These are phyloP conservation scores for Haplosporangium sp. DNA, from an alignment of 371 early-diverging fungal genomes.

Conservation along the genomic window DNA sequence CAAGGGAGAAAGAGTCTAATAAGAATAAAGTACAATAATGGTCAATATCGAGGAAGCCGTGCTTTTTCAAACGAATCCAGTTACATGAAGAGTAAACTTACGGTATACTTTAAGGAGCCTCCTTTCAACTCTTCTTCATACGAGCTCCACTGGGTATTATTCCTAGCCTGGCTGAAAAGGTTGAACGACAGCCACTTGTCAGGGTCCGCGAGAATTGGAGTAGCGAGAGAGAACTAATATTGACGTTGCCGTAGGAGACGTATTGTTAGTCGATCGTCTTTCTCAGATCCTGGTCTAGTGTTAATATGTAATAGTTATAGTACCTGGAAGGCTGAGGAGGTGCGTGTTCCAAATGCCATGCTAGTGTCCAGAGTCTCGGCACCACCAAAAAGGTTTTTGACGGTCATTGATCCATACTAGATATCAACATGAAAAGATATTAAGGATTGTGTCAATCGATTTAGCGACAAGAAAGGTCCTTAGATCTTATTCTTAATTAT, in stretches of 20 bases:
- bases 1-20: slow-evolving; percentile 61
- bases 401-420: slow-evolving; percentile 71
- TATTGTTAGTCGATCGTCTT: neutral
- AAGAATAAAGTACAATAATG: slow-evolving; percentile 56
- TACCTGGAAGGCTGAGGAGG: slow-evolving; percentile 81
- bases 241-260: neutral
- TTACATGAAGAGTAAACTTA: slow-evolving; percentile 31
- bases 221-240: slow-evolving; percentile 35
- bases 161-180: slow-evolving; percentile 55
- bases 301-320: neutral
- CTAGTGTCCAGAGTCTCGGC: slow-evolving; percentile 82
- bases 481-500: too few species aligned
- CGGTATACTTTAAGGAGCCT: slow-evolving; percentile 52
- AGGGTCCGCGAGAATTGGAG: slow-evolving; percentile 42
- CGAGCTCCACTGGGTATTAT: slow-evolving; percentile 56
- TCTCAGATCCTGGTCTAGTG: too few species aligned
- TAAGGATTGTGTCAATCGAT: too few species aligned
- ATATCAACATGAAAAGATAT: neutral
- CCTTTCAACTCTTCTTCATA: slow-evolving; percentile 54
- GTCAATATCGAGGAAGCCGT: too few species aligned
- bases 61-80: too few species aligned
- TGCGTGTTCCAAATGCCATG: slow-evolving; percentile 79
- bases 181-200: slow-evolving; percentile 48
- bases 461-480: too few species aligned
- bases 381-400: slow-evolving; percentile 87